Conservation (phyloP, 2,329 filamentous ascomycete species). For the Aspergillus puulaauensis region DNA sequence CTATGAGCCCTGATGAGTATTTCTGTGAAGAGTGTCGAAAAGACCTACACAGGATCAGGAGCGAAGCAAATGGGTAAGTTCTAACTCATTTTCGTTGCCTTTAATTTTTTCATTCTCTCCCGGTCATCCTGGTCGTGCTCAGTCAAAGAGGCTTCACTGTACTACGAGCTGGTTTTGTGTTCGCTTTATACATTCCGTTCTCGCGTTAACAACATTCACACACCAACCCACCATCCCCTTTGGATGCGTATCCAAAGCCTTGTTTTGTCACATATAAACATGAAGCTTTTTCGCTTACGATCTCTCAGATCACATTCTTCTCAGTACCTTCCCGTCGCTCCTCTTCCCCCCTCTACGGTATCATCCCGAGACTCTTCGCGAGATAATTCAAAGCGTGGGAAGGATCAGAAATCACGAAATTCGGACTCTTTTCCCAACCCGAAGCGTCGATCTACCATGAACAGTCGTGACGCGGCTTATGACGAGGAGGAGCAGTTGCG, state of each 20-base stretch:
- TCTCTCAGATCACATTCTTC: slow-evolving; percentile 59
- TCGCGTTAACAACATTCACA: not conserved
- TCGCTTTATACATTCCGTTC: not conserved
- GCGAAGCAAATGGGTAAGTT: slow-evolving; percentile 80
- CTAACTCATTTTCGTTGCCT: not conserved
- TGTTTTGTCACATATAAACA: not conserved
- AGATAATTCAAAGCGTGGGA: slow-evolving; percentile 38
- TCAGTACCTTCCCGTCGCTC: slow-evolving; percentile 60
- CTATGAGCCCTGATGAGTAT: slow-evolving; percentile 91
- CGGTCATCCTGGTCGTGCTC: not conserved
- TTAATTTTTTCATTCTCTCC: not conserved
- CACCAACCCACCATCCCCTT: not conserved
- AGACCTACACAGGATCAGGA: slow-evolving; percentile 82
- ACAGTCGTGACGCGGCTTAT: slow-evolving; percentile 90
- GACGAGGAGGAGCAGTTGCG: slow-evolving; percentile 90
- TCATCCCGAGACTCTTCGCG: slow-evolving; percentile 46
- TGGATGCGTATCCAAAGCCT: not conserved
- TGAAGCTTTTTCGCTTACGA: slow-evolving; percentile 30
- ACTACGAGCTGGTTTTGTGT: not conserved
- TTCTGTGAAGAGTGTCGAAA: slow-evolving; percentile 95
- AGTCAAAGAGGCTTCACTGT: not conserved
- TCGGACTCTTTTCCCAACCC: slow-evolving; percentile 59
- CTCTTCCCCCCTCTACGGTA: slow-evolving; percentile 45
- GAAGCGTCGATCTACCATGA: slow-evolving; percentile 94
- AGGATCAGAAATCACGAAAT: slow-evolving; percentile 46